These are phyloP conservation scores for Puccinia coronata DNA, from an alignment of 1,284 basidiomycete genomes.

Conservation along the genomic window DNA sequence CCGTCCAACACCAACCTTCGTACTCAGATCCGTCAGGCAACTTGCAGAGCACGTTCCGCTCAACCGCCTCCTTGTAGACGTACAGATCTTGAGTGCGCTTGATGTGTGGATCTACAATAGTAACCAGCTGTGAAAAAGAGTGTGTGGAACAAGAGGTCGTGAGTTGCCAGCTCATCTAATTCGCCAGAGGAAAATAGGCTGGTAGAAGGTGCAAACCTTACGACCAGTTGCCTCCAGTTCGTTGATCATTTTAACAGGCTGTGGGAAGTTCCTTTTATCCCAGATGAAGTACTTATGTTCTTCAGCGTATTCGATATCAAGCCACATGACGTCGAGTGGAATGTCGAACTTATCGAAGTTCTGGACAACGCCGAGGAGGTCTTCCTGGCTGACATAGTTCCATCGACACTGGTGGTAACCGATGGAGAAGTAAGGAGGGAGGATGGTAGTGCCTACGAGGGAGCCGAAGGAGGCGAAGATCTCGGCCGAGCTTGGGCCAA, in stretches of 20 bases:
- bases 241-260: slow-evolving; percentile 88
- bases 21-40: slow-evolving; percentile 77
- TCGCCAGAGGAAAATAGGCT: background rate
- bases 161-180: background rate
- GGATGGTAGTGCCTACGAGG: slow-evolving; percentile 79
- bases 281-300: slow-evolving; percentile 98
- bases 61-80: slow-evolving; percentile 80
- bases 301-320: slow-evolving; percentile 87
- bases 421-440: slow-evolving; percentile 87
- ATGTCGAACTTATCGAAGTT: slow-evolving; percentile 90
- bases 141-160: too few species aligned
- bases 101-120: slow-evolving; percentile 94
- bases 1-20: slow-evolving; percentile 98
- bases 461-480: slow-evolving; percentile 82
- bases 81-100: slow-evolving; percentile 80
- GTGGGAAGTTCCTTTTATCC: slow-evolving; percentile 87
- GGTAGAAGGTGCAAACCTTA: slow-evolving; percentile 66
- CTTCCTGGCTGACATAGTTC: slow-evolving; percentile 93
- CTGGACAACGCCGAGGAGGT: slow-evolving; percentile 81
- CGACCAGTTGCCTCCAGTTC: slow-evolving; percentile 80
- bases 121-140: slow-evolving; percentile 81
- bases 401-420: slow-evolving; percentile 97
- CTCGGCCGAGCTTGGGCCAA: slow-evolving; percentile 77
- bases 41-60: slow-evolving; percentile 77
- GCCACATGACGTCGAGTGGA: slow-evolving; percentile 95